Evolutionary conservation across 2,329 filamentous ascomycete species (phyloP), one percentile per base, ranked within the genome.

Genomic region (Phaeoacremonium minimum): DNA sequence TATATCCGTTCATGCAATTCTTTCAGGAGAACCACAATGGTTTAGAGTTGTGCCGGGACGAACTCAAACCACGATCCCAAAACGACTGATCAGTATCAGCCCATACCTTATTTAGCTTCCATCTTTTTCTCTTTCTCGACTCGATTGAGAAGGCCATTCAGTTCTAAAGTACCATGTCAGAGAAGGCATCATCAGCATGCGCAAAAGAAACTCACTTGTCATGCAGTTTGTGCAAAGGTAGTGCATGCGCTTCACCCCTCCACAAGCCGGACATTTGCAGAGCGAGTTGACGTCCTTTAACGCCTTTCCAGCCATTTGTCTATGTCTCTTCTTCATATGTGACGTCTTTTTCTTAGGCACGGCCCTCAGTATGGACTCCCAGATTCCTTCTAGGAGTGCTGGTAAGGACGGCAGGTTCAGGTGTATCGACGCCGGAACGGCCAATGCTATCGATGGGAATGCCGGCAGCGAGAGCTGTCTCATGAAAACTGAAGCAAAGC

Each of bases 311-410:
- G 90, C 91, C 83, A 97, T 85, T 57, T 95, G 89, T 53, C 94
- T 80, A 57, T 89, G 83, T 50, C 93, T 78, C 74, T 89, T 95
- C 71, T 93, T 95, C 71, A 87, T 87, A 63, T 98, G 88, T 29
- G 91, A 96, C 20, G 89, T 94, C 77, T 97, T 98, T 71, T 95
- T 97, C 76, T 98, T 98, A 5, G 93, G 93, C 13, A 97, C 93
- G 2, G 93, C 93, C 47, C 83, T 83, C 48, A 98, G 73, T 31
- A 98, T 77, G 6, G 87, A 89, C 49, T 96, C 91, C 91, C 91
- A 97, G 52, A 98, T 81, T 45, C 85, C 86, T 38, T 78, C 81
- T 15, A 95, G 65, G n/a, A 89, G 56, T 5, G 75, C 75, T 6
- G 85, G 82, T 35, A 90, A 69, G 33, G 69, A 77, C 7, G 70